phyloP scores from a whole-genome alignment of 1,139 yeast species.

The Kodamaea sp. region DNA sequence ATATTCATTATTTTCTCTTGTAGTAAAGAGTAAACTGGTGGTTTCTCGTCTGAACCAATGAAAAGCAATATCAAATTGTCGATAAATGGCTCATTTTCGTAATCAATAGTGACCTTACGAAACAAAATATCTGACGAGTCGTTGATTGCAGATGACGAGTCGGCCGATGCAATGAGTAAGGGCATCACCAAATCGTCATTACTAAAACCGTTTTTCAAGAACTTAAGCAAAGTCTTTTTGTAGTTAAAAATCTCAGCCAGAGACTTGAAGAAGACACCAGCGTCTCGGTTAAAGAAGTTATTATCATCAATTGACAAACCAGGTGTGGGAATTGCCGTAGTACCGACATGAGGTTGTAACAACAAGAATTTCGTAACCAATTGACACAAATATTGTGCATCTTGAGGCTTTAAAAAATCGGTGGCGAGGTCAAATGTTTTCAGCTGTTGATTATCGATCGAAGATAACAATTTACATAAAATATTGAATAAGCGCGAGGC shows the following conservation, averaged over 20 bases:
- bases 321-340: constrained; percentile 41
- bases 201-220: constrained; percentile 40
- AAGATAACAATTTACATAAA: constrained; percentile 50
- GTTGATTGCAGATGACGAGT: constrained; percentile 50
- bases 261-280: constrained; percentile 57
- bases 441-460: constrained; percentile 49
- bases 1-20: constrained; percentile 58
- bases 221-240: constrained; percentile 38
- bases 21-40: constrained; percentile 52
- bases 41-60: constrained; percentile 40
- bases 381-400: constrained; percentile 41
- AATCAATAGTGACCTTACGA: constrained; percentile 49
- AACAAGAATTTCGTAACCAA: constrained; percentile 56
- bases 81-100: constrained; percentile 47
- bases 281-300: constrained; percentile 60
- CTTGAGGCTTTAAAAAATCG: constrained; percentile 19
- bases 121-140: constrained; percentile 50
- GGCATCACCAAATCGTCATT: constrained; percentile 37
- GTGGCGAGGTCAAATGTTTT: constrained; percentile 39
- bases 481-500: constrained; percentile 62
- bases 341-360: constrained; percentile 41
- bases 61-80: constrained; percentile 42
- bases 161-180: constrained; percentile 63
- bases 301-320: constrained; percentile 59
- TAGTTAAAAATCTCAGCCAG: constrained; percentile 43